These are phyloP conservation scores for Chaetomium globosum DNA, from an alignment of 2,329 filamentous ascomycete genomes.

Conservation along the genomic window DNA sequence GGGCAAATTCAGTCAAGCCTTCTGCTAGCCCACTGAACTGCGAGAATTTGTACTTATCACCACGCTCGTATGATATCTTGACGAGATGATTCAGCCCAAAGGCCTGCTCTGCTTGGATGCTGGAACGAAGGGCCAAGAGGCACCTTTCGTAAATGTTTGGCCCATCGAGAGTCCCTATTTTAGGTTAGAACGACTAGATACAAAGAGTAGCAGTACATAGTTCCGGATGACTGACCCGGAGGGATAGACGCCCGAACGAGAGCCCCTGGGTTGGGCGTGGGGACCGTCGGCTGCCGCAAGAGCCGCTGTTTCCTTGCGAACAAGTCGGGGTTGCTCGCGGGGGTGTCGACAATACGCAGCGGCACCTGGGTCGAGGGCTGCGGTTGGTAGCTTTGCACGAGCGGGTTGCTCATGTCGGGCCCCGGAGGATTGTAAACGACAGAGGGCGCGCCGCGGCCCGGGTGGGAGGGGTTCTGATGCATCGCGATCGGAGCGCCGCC, in stretches of 20 bases:
- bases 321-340: constrained; percentile 70
- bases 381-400: constrained; percentile 72
- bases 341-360: constrained; percentile 73
- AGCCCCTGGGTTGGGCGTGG: constrained; percentile 55
- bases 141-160: constrained; percentile 92
- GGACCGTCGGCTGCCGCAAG: constrained; percentile 44
- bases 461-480: constrained; percentile 37
- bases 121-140: constrained; percentile 78
- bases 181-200: constrained; percentile 31
- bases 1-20: constrained; percentile 79
- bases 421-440: constrained; percentile 57
- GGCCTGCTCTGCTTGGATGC: constrained; percentile 78
- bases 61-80: constrained; percentile 91
- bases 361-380: constrained; percentile 60
- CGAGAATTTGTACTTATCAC: constrained; percentile 94
- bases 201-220: neutral
- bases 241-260: constrained; percentile 35
- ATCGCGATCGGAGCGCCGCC: constrained; percentile 34
- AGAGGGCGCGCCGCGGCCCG: constrained; percentile 48
- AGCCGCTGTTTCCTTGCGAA: constrained; percentile 63
- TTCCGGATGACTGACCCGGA: constrained; percentile 26
- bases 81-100: constrained; percentile 92
- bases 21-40: constrained; percentile 88
- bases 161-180: constrained; percentile 56
- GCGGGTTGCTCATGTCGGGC: constrained; percentile 59